Evolutionary conservation across 805 yeast species (phyloP).

Genomic region (Metschnikowia colocasiae): DNA sequence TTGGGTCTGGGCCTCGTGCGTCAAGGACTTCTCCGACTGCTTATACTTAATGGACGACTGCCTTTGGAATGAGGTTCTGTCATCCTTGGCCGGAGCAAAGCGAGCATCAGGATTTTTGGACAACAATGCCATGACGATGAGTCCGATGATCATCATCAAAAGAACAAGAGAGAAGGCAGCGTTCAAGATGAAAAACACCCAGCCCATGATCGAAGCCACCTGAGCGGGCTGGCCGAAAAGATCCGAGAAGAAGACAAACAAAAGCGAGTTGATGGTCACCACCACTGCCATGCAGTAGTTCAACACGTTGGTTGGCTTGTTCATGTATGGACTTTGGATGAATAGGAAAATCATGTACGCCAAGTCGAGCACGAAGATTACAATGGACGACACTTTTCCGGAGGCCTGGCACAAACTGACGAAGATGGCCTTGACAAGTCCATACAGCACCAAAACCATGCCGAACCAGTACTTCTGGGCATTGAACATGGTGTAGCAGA

Average conservation of each 20-base stretch:
- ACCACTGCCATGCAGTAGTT: conserved; percentile 72
- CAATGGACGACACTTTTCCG: conserved; percentile 79
- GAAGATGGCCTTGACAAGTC: conserved; percentile 64
- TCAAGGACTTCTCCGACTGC: conserved; percentile 12
- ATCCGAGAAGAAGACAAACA: conserved; percentile 82
- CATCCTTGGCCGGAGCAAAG: conserved; percentile 86
- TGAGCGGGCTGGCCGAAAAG: conserved; percentile 75
- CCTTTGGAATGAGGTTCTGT: conserved; percentile 83
- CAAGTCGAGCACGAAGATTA: conserved; percentile 71
- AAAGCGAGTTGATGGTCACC: conserved; percentile 71
- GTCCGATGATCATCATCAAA: conserved; percentile 64
- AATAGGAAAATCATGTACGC: conserved; percentile 63
- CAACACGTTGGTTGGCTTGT: conserved; percentile 75
- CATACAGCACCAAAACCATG: conserved; percentile 55
- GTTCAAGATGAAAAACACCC: conserved; percentile 82
- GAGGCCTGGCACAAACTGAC: conserved; percentile 75
- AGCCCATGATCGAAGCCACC: conserved; percentile 85
- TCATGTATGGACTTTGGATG: conserved; percentile 69
- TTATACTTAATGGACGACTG: conserved; percentile 39
- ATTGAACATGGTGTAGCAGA: conserved; percentile 82
- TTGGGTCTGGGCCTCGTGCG: conserved; percentile 11
- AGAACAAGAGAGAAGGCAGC: conserved; percentile 82
- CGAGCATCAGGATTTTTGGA: conserved; percentile 87
- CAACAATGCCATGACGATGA: conserved; percentile 57
- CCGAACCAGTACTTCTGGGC: conserved; percentile 86